A percentile compares a stretch with the other conserved stretches of the same genome.
Conservation (phyloP, 139 green algal genomes). For the Spirogloea muscicola region DNA sequence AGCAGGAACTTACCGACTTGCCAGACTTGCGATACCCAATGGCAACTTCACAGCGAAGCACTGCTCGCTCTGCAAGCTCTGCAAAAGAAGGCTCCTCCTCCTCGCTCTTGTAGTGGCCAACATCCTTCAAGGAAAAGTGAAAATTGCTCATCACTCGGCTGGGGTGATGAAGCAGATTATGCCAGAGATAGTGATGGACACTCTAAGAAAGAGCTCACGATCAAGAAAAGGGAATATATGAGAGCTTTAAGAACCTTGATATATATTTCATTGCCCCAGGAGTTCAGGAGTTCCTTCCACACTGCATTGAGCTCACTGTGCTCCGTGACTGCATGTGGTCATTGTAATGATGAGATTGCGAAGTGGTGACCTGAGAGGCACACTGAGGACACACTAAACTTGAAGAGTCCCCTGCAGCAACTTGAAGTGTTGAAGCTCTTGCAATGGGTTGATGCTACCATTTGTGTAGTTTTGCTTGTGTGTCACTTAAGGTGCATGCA, state of each 20-base stretch:
- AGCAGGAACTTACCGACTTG: conserved; percentile 2
- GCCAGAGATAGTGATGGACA: too few species aligned
- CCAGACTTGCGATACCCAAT: conserved; percentile 8
- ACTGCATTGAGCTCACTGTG: conserved; percentile 18
- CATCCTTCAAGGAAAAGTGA: background rate
- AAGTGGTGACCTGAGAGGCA: background rate
- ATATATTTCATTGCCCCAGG: conserved; percentile 35
- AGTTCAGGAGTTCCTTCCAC: conserved; percentile 41
- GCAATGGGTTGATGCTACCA: too few species aligned
- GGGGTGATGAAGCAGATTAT: too few species aligned
- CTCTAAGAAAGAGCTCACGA: background rate
- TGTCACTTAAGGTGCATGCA: too few species aligned
- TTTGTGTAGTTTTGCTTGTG: too few species aligned
- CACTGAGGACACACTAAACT: background rate
- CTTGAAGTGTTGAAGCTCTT: too few species aligned
- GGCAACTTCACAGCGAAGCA: conserved; percentile 17
- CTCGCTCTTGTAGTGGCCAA: conserved; percentile 1
- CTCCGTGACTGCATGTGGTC: conserved; percentile 41
- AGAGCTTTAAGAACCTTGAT: conserved; percentile 21
- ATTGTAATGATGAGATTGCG: too few species aligned
- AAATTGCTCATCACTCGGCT: too few species aligned
- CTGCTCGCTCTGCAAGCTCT: conserved; percentile 25
- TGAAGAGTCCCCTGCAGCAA: too few species aligned
- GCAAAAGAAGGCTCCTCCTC: conserved; percentile 23
- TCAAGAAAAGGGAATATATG: background rate